Conservation (phyloP, 1,284 basidiomycete genomes). For the Trichosporon sp. region DNA sequence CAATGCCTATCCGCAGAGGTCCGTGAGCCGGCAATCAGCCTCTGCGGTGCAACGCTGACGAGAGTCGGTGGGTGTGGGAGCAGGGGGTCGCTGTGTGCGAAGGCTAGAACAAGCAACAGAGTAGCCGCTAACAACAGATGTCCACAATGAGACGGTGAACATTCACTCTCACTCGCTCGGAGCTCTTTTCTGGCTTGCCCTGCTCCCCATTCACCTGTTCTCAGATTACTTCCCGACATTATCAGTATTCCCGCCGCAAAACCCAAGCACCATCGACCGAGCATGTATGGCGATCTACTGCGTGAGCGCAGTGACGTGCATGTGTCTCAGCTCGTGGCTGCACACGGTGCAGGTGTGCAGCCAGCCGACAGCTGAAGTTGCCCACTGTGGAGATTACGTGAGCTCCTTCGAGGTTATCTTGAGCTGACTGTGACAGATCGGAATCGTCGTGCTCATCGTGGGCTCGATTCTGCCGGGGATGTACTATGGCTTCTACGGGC, state of each 20-base stretch:
- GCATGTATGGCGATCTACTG: slow-evolving; percentile 65
- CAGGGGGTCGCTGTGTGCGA: too few relatives aligned
- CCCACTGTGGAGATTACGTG: slow-evolving; percentile 48
- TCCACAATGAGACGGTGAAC: slow-evolving; percentile 87
- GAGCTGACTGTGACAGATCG: slow-evolving; percentile 32
- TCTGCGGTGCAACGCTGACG: background rate
- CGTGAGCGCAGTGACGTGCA: slow-evolving; percentile 65
- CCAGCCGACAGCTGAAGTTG: slow-evolving; percentile 52
- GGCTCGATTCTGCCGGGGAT: slow-evolving; percentile 72
- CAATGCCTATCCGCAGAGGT: background rate
- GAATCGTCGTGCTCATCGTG: slow-evolving; percentile 58
- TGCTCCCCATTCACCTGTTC: slow-evolving; percentile 56
- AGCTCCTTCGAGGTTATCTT: slow-evolving; percentile 8
- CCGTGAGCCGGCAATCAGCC: background rate
- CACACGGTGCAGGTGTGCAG: slow-evolving; percentile 75
- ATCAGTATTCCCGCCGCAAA: slow-evolving; percentile 15
- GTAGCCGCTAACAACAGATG: slow-evolving; percentile 51
- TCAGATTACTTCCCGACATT: slow-evolving; percentile 48
- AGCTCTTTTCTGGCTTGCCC: slow-evolving; percentile 59
- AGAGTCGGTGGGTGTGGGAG: background rate
- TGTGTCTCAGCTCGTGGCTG: slow-evolving; percentile 67
- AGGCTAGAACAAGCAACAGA: background rate
- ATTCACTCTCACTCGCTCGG: slow-evolving; percentile 82
- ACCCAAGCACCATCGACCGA: slow-evolving; percentile 52
- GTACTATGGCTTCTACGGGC: slow-evolving; percentile 47